Base-by-base conservation (phyloP, 2,329 filamentous ascomycete species). In the Phaeosphaeria sp. region DNA sequence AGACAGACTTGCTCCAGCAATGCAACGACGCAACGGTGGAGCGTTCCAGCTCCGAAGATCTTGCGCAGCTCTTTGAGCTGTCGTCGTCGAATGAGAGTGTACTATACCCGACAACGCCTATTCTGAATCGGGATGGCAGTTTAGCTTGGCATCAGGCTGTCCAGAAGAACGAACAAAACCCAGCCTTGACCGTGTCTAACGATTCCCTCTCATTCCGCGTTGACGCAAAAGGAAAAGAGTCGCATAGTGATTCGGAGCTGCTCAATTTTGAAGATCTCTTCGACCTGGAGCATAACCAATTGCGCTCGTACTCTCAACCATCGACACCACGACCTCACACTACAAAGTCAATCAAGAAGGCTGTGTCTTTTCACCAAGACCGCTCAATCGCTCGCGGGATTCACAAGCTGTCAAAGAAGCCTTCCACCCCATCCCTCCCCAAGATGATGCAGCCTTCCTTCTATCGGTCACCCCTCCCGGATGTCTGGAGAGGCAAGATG, bases 401-500 rank as follows among this genome's bases (percentile, higher is more conserved):
- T 24, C 64, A 68, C 13, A 75, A 72, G 24, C 50, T 56, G 1
- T 45, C 54, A 2, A 73, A 63, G 46, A 74, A 65, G 43, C 55
- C 64, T 22, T 53, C 63, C 3, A 50, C 57, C 17, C 55, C 65
- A 45, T 56, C 54, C 30, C 66, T 81, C 77, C 45, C 82, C 44
- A 85, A 82, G 66, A 83, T 86, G 80, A 85, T 85, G 80, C 83
- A 80, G 65, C 80, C 84, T 42, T 81, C 82, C 21, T 79, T 82
- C 55, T 79, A 78, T 62, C 76, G 76, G 13, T 64, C 75, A 21
- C 75, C 75, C 58, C 81, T 77, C 74, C 79, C 74, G 72, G 81
- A 78, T 67, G 78, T 71, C 72, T 87, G 86, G 85, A 77, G 80
- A 40, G 80, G 84, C 63, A 82, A 83, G 57, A 78, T 86, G 45